Base-by-base conservation (phyloP, 108 stramenopile species). In the Schizochytrium sp. region DNA sequence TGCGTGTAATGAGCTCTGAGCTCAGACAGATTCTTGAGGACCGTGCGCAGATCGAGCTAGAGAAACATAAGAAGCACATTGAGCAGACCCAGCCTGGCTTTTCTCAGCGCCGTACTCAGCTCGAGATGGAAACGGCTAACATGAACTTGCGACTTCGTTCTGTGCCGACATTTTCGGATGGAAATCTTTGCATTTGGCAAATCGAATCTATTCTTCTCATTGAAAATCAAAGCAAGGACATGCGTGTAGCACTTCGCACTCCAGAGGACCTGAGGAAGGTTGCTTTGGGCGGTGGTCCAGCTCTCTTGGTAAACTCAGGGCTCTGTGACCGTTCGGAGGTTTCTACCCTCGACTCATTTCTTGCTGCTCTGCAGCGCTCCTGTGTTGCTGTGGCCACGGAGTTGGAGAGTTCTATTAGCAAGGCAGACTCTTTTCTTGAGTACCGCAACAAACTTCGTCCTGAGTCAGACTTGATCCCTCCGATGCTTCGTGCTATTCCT, bases 141-240 rank as follows among this genome's bases (percentile, higher is more conserved):
- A 55, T 49, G 50, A 55, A 40, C 28, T 40, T n/a, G 5, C 13
- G 47, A n/a, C 76, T 83, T 2, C 76, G 76, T 2, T n/a, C 53
- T 7, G 50, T 8, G 15, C 50, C 76, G n/a, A 2, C 12, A n/a
- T 83, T 10, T 28, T 56, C 5, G 13, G 38, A 83, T 42, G 8
- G 55, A 0, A 40, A 49, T 2, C 53, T 83, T 38, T 49, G 53
- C 47, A 5, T 83, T 7, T 55, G 76, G 76, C 13, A 38, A 8
- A n/a, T 83, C 28, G 76, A 83, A n/a, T n/a, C 50, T 13, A n/a
- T 83, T 5, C 38, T 83, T 13, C 76, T 83, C 53, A 10, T 83
- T 5, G 76, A 83, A 28, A 83, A 83, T 3, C 76, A 83, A 44
- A 28, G 5, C 1, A 69, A 38, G 64, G 64, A 15, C 2, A 44